Evolutionary conservation across 2,329 filamentous ascomycete species (phyloP).

Genomic region (Phaeoacremonium minimum): DNA sequence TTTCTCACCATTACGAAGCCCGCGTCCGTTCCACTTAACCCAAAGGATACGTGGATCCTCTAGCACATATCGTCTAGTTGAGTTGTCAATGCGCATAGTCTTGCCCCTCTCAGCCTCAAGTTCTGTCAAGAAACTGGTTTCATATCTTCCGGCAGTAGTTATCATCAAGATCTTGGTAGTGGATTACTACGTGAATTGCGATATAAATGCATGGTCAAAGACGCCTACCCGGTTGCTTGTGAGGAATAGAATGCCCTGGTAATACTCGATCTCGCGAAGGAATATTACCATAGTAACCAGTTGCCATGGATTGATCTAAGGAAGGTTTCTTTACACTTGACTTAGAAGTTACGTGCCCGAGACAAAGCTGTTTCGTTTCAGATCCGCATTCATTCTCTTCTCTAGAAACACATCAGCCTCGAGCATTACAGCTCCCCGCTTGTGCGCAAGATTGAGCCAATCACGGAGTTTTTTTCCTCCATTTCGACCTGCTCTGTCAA

Average conservation of each 20-base stretch:
- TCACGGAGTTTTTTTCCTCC: not conserved
- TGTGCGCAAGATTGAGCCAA: not conserved
- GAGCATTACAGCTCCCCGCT: constrained; percentile 8
- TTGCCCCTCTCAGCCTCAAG: not conserved
- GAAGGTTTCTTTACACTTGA: no score
- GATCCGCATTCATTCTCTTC: constrained; percentile 10
- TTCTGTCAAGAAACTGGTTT: not conserved
- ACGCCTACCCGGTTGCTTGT: constrained; percentile 23
- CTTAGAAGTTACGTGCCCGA: constrained; percentile 5
- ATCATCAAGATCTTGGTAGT: constrained; percentile 14
- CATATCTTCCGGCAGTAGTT: not conserved
- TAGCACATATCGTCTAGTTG: not conserved
- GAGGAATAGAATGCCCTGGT: constrained; percentile 18
- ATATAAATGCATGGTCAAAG: constrained; percentile 32
- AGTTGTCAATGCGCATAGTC: not conserved
- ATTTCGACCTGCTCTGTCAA: no score
- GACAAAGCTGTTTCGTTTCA: constrained; percentile 17
- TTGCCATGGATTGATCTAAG: not conserved
- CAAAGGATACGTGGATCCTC: not conserved
- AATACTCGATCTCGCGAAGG: constrained; percentile 18
- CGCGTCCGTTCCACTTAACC: constrained; percentile 1
- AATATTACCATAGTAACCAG: constrained; percentile 8
- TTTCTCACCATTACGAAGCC: not conserved
- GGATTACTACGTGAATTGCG: constrained; percentile 24
- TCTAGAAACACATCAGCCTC: constrained; percentile 21